Evolutionary conservation across 768 basidiomycete species (phyloP), one percentile per base, ranked within the genome.

Genomic region (Lactarius indigo): DNA sequence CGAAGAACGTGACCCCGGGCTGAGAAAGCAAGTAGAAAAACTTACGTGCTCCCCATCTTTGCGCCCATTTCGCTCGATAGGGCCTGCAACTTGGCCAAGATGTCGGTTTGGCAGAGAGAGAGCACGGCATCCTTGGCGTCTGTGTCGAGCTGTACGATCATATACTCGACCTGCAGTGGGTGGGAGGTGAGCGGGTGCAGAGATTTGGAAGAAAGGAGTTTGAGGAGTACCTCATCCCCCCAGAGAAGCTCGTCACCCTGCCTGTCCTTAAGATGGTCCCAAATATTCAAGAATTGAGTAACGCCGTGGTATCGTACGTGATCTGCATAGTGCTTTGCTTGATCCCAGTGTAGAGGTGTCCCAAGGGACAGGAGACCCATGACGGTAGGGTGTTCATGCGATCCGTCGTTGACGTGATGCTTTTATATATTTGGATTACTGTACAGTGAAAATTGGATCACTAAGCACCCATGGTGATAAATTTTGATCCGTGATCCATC

Each of bases 361-460:
- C 97, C 97, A 60, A 96, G 88, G 65, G 87, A 91, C 65, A 99
- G 78, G 59, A 99, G 85, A 63, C 97, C 97, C 96, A 99, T 99
- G 63, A 50, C 47, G 55, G 57, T 28, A 20, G 33, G 60, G 20
- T 28, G 65, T 37, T 33, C 18, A 44, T 20, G 7, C 52, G 28
- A 44, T 57, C 42, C 18, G 9, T 18, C 10, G 3, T 23, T 47
- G 20, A 33, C 31, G 7, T 31, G 33, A 17, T n/a, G 13, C 47
- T 20, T 56, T 56, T 56, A 56, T 56, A 56, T 8, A 56, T 20
- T 56, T 20, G 30, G 18, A 30, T 56, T 56, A 52, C 50, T 26
- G 50, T 26, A 52, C 47, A 50, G 18, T 44, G 10, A 10, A 52
- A 47, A 47, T 12, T 9, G 10, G 23, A 64, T 66, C 65, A 63